Percentiles rank a stretch among this genome's conserved stretches.
Evolutionary conservation across 2,329 filamentous ascomycete genomes (phyloP).

Genomic region (Elsinoe batatas): DNA sequence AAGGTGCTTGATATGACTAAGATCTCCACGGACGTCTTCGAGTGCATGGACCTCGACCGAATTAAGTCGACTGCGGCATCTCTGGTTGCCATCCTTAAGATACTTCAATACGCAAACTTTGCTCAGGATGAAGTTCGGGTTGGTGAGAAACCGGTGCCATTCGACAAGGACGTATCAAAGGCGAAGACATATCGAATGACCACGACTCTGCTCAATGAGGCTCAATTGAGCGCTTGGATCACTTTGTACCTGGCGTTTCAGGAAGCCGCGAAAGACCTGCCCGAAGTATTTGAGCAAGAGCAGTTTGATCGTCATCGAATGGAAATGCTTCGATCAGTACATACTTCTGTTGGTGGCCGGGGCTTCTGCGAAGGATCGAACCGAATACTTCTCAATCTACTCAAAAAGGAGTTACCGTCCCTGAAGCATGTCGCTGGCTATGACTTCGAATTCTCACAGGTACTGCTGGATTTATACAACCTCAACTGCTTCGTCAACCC

Average conservation of each 20-base stretch:
- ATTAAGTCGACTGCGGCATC: constrained; percentile 62
- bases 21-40: constrained; percentile 60
- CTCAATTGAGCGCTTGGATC: constrained; percentile 81
- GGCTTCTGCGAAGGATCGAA: constrained; percentile 77
- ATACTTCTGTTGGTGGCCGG: constrained; percentile 73
- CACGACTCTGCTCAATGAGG: constrained; percentile 52
- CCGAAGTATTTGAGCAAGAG: constrained; percentile 46
- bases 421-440: constrained; percentile 64
- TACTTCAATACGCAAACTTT: constrained; percentile 70
- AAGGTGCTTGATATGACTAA: constrained; percentile 57
- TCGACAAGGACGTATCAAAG: constrained; percentile 4
- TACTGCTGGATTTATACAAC: constrained; percentile 73
- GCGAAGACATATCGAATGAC: constrained; percentile 10
- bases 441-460: constrained; percentile 77
- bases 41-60: constrained; percentile 74
- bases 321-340: constrained; percentile 69
- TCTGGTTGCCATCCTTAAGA: constrained; percentile 58
- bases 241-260: constrained; percentile 73
- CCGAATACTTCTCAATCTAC: constrained; percentile 79
- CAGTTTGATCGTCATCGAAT: constrained; percentile 62
- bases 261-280: constrained; percentile 60
- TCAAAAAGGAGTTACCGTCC: constrained; percentile 74
- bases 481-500: constrained; percentile 48
- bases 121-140: constrained; percentile 80
- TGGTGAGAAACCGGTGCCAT: constrained; percentile 37